phyloP scores from a whole-genome alignment of 345 rosid genomes.

The Citrus glauca region DNA sequence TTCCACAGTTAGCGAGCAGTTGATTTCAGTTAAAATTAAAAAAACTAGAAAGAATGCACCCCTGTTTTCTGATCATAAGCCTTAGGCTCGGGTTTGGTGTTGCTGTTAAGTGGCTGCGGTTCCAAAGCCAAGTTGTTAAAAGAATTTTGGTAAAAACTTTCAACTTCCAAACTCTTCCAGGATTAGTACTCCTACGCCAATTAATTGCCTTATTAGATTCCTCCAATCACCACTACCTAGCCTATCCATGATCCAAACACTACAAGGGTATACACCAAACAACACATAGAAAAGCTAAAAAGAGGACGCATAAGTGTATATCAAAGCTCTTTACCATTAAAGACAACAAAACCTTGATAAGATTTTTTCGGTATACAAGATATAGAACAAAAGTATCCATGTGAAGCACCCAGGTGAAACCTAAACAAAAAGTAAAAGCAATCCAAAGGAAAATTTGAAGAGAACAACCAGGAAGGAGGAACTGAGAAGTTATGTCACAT shows the following conservation, averaged over 20 bases:
- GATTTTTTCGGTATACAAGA: neutral
- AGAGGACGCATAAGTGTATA: neutral
- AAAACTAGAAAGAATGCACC: neutral
- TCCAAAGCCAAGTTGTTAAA: too few relatives aligned
- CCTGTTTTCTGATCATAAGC: neutral
- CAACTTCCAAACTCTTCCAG: neutral
- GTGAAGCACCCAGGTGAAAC: neutral
- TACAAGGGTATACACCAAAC: neutral
- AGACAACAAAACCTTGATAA: constrained; percentile 1
- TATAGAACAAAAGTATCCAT: constrained; percentile 1
- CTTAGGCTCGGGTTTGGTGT: neutral
- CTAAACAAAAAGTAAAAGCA: neutral
- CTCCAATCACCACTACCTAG: neutral
- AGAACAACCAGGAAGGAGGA: neutral
- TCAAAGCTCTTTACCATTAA: neutral
- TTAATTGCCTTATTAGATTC: neutral
- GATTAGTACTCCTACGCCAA: neutral
- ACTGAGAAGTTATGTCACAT: neutral
- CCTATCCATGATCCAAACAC: neutral
- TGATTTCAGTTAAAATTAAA: neutral
- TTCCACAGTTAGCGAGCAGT: neutral
- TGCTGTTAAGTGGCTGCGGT: too few relatives aligned
- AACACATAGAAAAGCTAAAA: neutral
- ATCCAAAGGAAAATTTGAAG: constrained; percentile 4
- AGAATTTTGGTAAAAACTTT: too few relatives aligned